These are phyloP conservation scores for Penicillium ochrochloron DNA, from an alignment of 495 filamentous ascomycete species.

Conservation along the genomic window DNA sequence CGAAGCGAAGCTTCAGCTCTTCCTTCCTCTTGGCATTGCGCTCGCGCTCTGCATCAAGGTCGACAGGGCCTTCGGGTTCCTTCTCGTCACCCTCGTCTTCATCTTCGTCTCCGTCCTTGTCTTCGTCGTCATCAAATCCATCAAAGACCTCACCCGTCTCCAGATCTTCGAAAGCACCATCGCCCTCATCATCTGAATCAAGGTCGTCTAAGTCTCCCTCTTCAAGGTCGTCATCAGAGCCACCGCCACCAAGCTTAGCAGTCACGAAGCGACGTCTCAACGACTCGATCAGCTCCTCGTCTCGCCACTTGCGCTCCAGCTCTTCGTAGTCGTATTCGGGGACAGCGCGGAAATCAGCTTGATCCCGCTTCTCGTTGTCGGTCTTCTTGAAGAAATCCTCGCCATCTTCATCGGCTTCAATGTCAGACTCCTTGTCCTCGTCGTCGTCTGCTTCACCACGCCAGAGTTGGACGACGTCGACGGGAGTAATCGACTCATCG, in stretches of 20 bases:
- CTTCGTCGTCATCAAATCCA: slow-evolving; percentile 46
- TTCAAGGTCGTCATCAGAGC: slow-evolving; percentile 52
- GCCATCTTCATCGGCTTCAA: slow-evolving; percentile 66
- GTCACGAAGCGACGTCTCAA: slow-evolving; percentile 76
- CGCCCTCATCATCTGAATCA: slow-evolving; percentile 71
- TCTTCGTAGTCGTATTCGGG: slow-evolving; percentile 80
- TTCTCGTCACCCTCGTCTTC: slow-evolving; percentile 31
- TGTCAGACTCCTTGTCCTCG: slow-evolving; percentile 41
- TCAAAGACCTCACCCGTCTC: slow-evolving; percentile 71
- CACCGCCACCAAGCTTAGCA: slow-evolving; percentile 57
- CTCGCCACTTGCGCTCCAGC: slow-evolving; percentile 83
- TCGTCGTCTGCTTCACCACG: slow-evolving; percentile 59
- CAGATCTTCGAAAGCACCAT: slow-evolving; percentile 88
- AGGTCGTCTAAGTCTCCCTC: slow-evolving; percentile 52
- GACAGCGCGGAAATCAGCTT: slow-evolving; percentile 74
- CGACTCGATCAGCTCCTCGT: slow-evolving; percentile 74
- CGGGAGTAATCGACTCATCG: slow-evolving; percentile 74
- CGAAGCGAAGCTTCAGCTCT: slow-evolving; percentile 90
- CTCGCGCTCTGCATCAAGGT: slow-evolving; percentile 82
- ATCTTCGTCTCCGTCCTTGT: slow-evolving; percentile 35
- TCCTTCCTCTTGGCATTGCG: slow-evolving; percentile 91
- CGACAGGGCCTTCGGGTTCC: slow-evolving; percentile 41
- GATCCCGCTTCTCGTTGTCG: slow-evolving; percentile 62
- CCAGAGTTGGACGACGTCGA: slow-evolving; percentile 79
- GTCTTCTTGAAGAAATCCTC: slow-evolving; percentile 86